A percentile compares a stretch with the other conserved stretches of the same genome.
Conservation (phyloP, 2,329 filamentous ascomycete species). For the Fusarium xyrophilum region DNA sequence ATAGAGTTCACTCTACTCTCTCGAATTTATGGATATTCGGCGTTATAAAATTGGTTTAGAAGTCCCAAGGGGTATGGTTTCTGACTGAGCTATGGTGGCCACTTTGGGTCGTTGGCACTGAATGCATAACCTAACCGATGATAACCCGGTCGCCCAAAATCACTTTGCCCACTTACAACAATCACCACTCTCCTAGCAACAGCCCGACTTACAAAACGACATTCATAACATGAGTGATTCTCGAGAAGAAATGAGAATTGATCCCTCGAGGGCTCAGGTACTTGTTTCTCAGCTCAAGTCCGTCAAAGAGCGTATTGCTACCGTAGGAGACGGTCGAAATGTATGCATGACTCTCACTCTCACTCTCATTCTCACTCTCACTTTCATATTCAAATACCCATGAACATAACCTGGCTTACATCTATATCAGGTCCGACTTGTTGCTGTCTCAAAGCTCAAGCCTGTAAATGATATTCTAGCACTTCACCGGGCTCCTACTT, state of each 20-base stretch:
- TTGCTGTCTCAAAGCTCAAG: conserved; percentile 96
- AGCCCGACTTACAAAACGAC: neutral
- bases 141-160: conserved; percentile 43
- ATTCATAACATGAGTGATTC: conserved; percentile 51
- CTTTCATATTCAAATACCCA: neutral
- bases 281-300: conserved; percentile 68
- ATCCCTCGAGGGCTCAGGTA: conserved; percentile 65
- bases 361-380: neutral
- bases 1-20: neutral
- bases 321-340: conserved; percentile 60
- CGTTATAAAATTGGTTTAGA: conserved; percentile 1
- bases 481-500: conserved; percentile 68
- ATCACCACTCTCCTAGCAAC: conserved; percentile 2
- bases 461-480: conserved; percentile 89
- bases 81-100: conserved; percentile 23
- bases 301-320: conserved; percentile 64
- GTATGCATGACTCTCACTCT: conserved; percentile 50
- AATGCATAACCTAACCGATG: conserved; percentile 40
- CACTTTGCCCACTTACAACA: conserved; percentile 37
- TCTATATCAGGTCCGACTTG: conserved; percentile 72
- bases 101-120: neutral
- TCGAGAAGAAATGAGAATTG: conserved; percentile 64
- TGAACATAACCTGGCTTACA: conserved; percentile 31
- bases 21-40: neutral
- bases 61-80: conserved; percentile 13